Base-by-base conservation (phyloP, 306 rosid genomes). In the Medicago arabica region DNA sequence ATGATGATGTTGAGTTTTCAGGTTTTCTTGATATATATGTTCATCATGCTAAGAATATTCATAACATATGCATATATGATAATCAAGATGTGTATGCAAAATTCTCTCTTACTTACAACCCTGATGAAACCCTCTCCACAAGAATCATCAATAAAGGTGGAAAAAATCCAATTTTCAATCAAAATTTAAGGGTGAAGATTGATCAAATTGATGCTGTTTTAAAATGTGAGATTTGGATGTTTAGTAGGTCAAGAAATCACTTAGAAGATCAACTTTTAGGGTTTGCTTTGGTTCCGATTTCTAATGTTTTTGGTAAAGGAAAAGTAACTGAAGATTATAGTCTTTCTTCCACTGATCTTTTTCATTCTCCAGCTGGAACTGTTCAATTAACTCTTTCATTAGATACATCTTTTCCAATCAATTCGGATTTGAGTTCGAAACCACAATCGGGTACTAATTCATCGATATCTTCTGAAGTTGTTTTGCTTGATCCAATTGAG, bases 161-260 rank as follows among this genome's bases (percentile, higher is more conserved):
- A 6, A 91, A 86, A 73, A 88, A 91, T 76, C 98, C 98, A 4
- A 88, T 80, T 8, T 93, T 93, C 82, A 86, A 91, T 38, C 90
- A 93, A 78, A 89, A 82, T 57, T 75, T 93, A 83, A 91, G 88
- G 78, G 60, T 93, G 86, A 87, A 84, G 70, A 77, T 93, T 39
- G 19, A 88, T 19, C 98, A 93, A 39, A 80, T 68, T 12, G 93
- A 93, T 69, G 89, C 96, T 43, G 97, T 89, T 39, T 84, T 93
- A 11, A 93, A 93, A 81, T 93, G 97, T 78, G 98, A 93, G 83
- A 88, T 93, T 80, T 93, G 94, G 97, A 93, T 93, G 98, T 88
- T 87, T 62, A 93, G 98, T 78, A 88, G 96, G 77, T 87, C 88
- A 69, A 91, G 94, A 77, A 91, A 63, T 75, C 90, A 64, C 73